phyloP scores from a whole-genome alignment of 306 rosid genomes.

The Cucurbita maxima region DNA sequence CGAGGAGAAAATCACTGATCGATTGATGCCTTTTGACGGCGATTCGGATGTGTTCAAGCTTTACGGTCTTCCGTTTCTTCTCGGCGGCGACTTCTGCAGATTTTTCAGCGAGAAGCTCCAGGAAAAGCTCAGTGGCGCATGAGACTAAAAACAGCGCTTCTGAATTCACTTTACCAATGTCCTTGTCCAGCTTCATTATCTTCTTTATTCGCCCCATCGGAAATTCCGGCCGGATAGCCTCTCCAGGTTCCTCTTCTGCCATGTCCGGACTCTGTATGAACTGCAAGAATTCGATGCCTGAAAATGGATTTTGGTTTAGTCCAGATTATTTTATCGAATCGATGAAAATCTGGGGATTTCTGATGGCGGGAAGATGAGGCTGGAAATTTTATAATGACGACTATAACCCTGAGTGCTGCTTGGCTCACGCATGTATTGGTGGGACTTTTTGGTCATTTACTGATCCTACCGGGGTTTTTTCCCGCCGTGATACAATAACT shows the following conservation, averaged over 20 bases:
- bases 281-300: background rate
- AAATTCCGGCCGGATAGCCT: constrained; percentile 24
- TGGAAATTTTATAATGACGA: background rate
- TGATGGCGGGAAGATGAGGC: background rate
- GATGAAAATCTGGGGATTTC: background rate
- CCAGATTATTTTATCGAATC: background rate
- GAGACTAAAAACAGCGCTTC: constrained; percentile 63
- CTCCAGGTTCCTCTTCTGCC: constrained; percentile 29
- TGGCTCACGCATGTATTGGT: background rate
- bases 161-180: constrained; percentile 48
- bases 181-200: constrained; percentile 61
- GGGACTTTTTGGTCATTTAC: background rate
- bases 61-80: constrained; percentile 76
- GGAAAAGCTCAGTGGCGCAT: constrained; percentile 62
- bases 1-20: constrained; percentile 70
- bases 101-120: constrained; percentile 50
- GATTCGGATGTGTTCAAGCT: constrained; percentile 44
- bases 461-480: background rate
- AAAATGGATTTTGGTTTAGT: background rate
- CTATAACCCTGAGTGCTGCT: background rate
- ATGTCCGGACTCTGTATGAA: background rate
- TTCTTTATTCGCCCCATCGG: constrained; percentile 62
- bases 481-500: background rate
- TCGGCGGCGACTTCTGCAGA: constrained; percentile 43
- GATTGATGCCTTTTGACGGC: constrained; percentile 68